These are phyloP conservation scores for Marasmius oreades DNA, from an alignment of 1,284 basidiomycete genomes.

Conservation along the genomic window DNA sequence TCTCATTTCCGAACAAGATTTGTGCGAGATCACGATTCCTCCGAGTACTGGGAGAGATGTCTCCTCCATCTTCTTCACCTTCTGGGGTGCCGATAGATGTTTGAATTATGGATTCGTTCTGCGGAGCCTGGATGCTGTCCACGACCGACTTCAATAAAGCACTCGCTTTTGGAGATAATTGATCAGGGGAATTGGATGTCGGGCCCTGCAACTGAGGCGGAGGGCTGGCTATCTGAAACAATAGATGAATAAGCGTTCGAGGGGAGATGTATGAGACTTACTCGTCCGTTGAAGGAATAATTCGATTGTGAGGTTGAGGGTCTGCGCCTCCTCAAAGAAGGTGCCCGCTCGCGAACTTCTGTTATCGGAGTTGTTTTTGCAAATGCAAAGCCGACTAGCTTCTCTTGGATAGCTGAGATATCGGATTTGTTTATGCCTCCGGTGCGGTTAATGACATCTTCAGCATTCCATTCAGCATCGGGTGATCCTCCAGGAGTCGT, in stretches of 20 bases:
- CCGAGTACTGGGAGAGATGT: conserved; percentile 49
- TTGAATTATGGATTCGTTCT: conserved; percentile 22
- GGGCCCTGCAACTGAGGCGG: conserved; percentile 42
- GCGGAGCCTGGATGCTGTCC: conserved; percentile 52
- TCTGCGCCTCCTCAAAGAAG: conserved; percentile 59
- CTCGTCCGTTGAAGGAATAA: conserved; percentile 54
- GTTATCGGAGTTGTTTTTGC: conserved; percentile 47
- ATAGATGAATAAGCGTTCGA: conserved; percentile 9
- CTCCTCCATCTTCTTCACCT: conserved; percentile 24
- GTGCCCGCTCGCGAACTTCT: conserved; percentile 53
- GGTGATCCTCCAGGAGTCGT: conserved; percentile 45
- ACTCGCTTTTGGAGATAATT: conserved; percentile 48
- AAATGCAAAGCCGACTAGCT: conserved; percentile 56
- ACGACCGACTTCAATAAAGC: conserved; percentile 67
- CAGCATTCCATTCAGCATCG: conserved; percentile 57
- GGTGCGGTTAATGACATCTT: conserved; percentile 58
- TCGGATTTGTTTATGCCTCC: conserved; percentile 68
- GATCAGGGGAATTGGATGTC: conserved; percentile 37
- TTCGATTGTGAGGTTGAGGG: conserved; percentile 80
- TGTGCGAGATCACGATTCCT: conserved; percentile 70
- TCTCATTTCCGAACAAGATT: conserved; percentile 61
- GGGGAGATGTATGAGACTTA: conserved; percentile 38
- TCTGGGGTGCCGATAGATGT: neutral
- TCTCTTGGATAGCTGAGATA: conserved; percentile 68
- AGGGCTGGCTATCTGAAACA: conserved; percentile 52